phyloP scores from a whole-genome alignment of 352 stramenopile genomes.

The Phytophthora cactorum region DNA sequence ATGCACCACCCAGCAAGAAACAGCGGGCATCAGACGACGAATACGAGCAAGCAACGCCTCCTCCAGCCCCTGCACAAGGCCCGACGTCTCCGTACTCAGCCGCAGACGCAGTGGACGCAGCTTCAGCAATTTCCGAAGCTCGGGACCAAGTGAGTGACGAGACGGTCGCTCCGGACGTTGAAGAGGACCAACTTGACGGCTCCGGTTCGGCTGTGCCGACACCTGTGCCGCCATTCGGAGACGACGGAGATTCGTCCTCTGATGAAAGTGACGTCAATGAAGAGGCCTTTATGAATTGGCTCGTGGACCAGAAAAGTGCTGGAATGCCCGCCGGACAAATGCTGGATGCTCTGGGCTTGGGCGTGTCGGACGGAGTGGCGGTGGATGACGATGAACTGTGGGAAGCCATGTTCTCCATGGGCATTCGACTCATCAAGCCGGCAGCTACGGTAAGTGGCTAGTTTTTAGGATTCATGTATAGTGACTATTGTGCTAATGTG shows the following conservation, averaged over 20 bases:
- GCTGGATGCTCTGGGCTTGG: conserved; percentile 78
- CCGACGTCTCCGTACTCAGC: conserved; percentile 15
- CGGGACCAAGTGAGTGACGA: conserved; percentile 35
- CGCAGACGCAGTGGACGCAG: conserved; percentile 7
- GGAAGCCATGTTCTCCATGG: conserved; percentile 88
- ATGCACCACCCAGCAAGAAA: conserved; percentile 77
- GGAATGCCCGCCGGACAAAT: conserved; percentile 70
- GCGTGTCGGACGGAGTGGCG: conserved; percentile 77
- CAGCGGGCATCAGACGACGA: conserved; percentile 82
- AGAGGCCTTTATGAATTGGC: conserved; percentile 83
- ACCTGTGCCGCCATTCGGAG: conserved; percentile 23
- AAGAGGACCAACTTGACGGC: conserved; percentile 25
- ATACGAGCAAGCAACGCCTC: conserved; percentile 47
- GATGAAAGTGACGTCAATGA: conserved; percentile 62
- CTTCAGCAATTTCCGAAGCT: conserved; percentile 17
- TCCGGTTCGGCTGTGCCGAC: conserved; percentile 8
- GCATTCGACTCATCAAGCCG: conserved; percentile 79
- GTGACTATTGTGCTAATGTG: conserved; percentile 1
- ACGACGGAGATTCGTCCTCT: conserved; percentile 33
- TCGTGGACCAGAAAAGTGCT: conserved; percentile 76
- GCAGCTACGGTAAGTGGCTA: conserved; percentile 49
- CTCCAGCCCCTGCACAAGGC: conserved; percentile 18
- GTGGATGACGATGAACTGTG: conserved; percentile 86
- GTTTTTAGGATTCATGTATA: background rate
- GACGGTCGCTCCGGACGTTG: conserved; percentile 28